phyloP scores from a whole-genome alignment of 2,329 filamentous ascomycete species.

The Fusarium nelsonii region DNA sequence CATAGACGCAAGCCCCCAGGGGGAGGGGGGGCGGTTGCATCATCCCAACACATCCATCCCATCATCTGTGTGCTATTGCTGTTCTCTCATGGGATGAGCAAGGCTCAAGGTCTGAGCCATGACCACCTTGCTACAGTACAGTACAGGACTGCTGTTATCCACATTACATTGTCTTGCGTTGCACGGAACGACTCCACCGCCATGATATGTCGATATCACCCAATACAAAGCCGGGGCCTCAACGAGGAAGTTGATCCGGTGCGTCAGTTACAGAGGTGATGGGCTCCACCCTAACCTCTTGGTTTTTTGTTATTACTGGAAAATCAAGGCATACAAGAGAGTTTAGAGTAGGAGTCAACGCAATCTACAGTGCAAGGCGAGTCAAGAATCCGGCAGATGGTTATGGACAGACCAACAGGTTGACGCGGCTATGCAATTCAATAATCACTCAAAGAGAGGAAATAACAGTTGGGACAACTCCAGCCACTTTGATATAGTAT shows the following conservation, averaged over 20 bases:
- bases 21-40: conserved; percentile 44
- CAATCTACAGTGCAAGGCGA: conserved; percentile 30
- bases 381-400: not conserved
- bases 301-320: not conserved
- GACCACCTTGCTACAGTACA: too few relatives aligned
- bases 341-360: conserved; percentile 11
- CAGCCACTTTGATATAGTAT: conserved; percentile 7
- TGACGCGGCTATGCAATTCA: conserved; percentile 24
- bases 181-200: conserved; percentile 28
- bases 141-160: not conserved
- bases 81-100: not conserved
- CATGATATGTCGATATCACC: conserved; percentile 31
- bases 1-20: conserved; percentile 13
- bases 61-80: not conserved
- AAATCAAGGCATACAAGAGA: conserved; percentile 27
- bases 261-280: conserved; percentile 35
- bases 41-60: conserved; percentile 29
- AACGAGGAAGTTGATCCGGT: conserved; percentile 41
- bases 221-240: conserved; percentile 34
- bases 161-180: conserved; percentile 13
- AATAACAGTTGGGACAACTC: not conserved
- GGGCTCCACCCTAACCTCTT: conserved; percentile 15
- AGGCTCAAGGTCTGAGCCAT: not conserved
- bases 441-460: conserved; percentile 21
- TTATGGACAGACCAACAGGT: not conserved